These are phyloP conservation scores for Exophiala viscosa DNA, from an alignment of 2,329 filamentous ascomycete genomes.

Conservation along the genomic window DNA sequence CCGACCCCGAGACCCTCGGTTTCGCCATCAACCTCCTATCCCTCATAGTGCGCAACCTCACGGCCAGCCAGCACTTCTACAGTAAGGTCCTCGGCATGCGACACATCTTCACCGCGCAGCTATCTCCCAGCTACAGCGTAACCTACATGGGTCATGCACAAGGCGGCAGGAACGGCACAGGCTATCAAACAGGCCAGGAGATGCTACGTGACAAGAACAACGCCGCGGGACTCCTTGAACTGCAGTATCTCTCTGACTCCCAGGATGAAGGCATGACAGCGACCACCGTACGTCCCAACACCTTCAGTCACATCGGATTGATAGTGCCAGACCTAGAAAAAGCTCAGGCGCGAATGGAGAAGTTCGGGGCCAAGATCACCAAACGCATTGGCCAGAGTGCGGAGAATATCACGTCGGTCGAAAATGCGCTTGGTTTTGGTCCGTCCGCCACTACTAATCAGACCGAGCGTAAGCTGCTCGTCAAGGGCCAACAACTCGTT, in stretches of 20 bases:
- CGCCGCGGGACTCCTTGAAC: conserved; percentile 34
- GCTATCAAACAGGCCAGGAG: conserved; percentile 36
- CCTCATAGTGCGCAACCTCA: conserved; percentile 34
- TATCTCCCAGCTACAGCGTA: conserved; percentile 32
- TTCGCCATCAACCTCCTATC: conserved; percentile 38
- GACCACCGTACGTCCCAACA: conserved; percentile 30
- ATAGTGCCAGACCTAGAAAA: conserved; percentile 35
- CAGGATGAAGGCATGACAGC: conserved; percentile 24
- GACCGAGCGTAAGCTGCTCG: not conserved
- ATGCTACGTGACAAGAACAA: conserved; percentile 37
- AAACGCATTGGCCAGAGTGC: conserved; percentile 29
- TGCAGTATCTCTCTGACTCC: conserved; percentile 29
- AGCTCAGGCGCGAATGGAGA: conserved; percentile 25
- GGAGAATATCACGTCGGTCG: not conserved
- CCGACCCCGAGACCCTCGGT: conserved; percentile 33
- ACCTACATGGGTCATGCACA: conserved; percentile 38
- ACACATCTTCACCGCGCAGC: conserved; percentile 34
- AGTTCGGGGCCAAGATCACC: conserved; percentile 31
- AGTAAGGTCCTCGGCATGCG: conserved; percentile 35
- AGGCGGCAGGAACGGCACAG: conserved; percentile 39
- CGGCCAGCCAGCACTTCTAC: conserved; percentile 35
- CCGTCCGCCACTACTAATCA: not conserved
- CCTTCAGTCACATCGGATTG: conserved; percentile 37
- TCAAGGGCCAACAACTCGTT: conserved; percentile 12
- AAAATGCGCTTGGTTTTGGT: conserved; percentile 4